Evolutionary conservation across 768 basidiomycete genomes (phyloP), one percentile per base, ranked within the genome.

Genomic region (Dioszegia aurantiaca): DNA sequence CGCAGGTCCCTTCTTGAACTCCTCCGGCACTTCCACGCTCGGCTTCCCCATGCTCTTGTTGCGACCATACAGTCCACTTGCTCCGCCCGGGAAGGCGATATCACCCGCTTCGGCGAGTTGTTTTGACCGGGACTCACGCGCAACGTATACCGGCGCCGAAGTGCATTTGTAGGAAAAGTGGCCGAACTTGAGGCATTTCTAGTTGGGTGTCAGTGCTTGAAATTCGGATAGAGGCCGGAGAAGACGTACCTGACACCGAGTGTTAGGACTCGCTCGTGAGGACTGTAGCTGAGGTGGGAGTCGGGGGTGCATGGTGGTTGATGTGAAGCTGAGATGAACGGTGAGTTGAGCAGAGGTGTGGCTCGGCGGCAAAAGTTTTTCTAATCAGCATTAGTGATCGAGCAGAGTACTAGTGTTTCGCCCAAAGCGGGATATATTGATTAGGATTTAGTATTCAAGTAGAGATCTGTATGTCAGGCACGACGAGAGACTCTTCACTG

Each of bases 141-240:
- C 84, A 39, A 90, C 80, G 74, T 95, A 97, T 24, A 90, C 88
- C 2, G 87, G 82, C 21, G 82, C 67, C 17, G 82, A 81, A 77
- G 89, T 90, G 82, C 93, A 97, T 78, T 95, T 84, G 71, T 86
- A 97, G 12, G 85, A 95, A 74, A 86, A 93, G 77, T 95, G 93
- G 0, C 91, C 92, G 85, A 70, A 36, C 56, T 67, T 64, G 52
- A 69, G 68, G 57, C 75, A 75, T 66, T 64, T 67, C 71, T 77
- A 44, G 36, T 4, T 33, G 33, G 33, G 14, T 33, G 37, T 16
- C 30, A 17, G 52, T 9, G 28, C 27, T 42, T n/a, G 42, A 21
- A 4, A 31, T 6, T 28, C 14, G 5, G 6, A 33, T 21, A 52
- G 21, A 21, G 37, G 23, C 21, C 27, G n/a, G 2, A 23, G 21